Conservation (phyloP, 306 rosid species). For the Ceratonia siliqua region DNA sequence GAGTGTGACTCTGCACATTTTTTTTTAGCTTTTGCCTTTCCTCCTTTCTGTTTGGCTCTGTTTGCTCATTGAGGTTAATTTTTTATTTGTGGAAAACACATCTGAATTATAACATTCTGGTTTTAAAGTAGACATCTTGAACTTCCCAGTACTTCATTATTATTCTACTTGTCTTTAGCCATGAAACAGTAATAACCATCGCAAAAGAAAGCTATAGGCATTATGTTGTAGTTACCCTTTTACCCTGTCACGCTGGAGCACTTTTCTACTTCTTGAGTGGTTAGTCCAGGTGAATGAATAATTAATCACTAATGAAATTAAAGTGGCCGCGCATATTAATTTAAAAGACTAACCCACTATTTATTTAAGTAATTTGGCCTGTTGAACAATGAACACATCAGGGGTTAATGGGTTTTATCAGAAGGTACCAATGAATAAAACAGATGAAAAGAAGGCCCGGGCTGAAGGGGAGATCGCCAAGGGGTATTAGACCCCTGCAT, state of each 20-base stretch:
- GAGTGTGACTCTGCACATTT: slow-evolving; percentile 30
- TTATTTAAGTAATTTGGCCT: neutral
- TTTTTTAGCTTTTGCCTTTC: slow-evolving; percentile 5
- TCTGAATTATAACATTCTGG: neutral
- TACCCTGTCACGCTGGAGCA: neutral
- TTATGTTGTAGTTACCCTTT: slow-evolving; percentile 23
- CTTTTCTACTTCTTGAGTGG: slow-evolving; percentile 25
- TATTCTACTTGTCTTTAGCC: slow-evolving; percentile 17
- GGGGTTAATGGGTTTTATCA: neutral
- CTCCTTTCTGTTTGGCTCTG: slow-evolving; percentile 5
- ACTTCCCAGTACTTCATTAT: slow-evolving; percentile 11
- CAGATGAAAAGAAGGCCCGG: no score
- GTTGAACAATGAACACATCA: neutral
- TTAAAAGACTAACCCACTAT: neutral
- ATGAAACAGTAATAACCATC: slow-evolving; percentile 9
- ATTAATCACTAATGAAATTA: slow-evolving; percentile 8
- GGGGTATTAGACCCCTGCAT: neutral
- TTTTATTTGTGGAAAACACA: neutral
- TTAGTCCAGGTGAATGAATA: neutral
- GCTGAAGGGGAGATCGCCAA: neutral
- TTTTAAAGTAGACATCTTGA: slow-evolving; percentile 23
- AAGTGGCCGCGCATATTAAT: slow-evolving; percentile 27
- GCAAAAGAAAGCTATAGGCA: slow-evolving; percentile 22
- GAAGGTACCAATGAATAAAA: neutral
- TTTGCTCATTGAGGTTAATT: slow-evolving; percentile 19